Percentiles rank a stretch among this genome's conserved stretches.
phyloP scores from a whole-genome alignment of 2,329 filamentous ascomycete genomes.

The Rutstroemia sydowiana region DNA sequence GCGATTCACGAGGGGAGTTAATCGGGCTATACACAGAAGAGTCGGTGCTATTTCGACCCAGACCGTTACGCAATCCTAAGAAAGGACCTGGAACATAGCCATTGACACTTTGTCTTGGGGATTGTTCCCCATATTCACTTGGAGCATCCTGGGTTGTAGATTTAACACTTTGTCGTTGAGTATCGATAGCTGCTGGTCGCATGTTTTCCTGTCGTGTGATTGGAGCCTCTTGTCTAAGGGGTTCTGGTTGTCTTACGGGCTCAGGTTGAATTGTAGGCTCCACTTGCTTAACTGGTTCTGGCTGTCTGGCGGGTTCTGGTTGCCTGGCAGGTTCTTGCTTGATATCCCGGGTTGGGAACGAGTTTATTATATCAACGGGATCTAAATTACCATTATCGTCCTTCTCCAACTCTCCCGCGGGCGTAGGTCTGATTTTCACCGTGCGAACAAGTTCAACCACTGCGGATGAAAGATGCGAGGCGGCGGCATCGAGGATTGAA shows the following conservation, averaged over 20 bases:
- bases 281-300: background rate
- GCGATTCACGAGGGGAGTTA: conserved; percentile 57
- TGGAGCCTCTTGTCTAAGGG: background rate
- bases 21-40: conserved; percentile 71
- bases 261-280: background rate
- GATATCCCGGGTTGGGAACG: conserved; percentile 50
- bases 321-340: conserved; percentile 22
- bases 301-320: background rate
- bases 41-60: conserved; percentile 49
- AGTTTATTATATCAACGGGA: conserved; percentile 56
- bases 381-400: conserved; percentile 64
- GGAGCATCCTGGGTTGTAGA: background rate
- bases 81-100: conserved; percentile 40
- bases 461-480: conserved; percentile 78
- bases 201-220: background rate
- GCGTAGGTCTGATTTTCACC: conserved; percentile 76
- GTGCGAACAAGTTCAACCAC: conserved; percentile 78
- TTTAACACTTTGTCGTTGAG: background rate
- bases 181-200: background rate
- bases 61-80: conserved; percentile 45
- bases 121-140: background rate
- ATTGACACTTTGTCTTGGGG: background rate
- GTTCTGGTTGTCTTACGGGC: background rate
- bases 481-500: conserved; percentile 87
- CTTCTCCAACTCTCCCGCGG: conserved; percentile 67